Base-by-base conservation (phyloP, 192 early-diverging fungal genomes). In the Rhizophagus prolifer region DNA sequence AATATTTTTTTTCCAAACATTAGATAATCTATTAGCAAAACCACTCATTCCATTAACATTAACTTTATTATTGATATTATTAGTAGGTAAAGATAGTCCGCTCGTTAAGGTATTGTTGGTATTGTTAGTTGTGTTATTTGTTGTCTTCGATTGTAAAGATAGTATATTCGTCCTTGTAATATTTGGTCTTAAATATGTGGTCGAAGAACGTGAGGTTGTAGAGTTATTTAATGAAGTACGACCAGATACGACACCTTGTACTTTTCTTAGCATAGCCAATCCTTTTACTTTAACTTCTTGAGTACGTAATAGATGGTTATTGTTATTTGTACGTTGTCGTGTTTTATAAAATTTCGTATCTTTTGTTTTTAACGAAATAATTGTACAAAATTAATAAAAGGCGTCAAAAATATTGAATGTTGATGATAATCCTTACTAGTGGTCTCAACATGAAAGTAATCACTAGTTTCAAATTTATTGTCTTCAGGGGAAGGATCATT, bases 1-100 rank as follows among this genome's bases (percentile, higher is more conserved):
- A 67, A 67, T 36, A 67, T 67, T 70, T 70, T 70, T 70, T 28
- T 47, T 47, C 68, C 68, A 70, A 12, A 26, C 68, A 25, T 47
- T 70, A 16, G 68, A 47, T n/a, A 70, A 70, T 70, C 26, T 70
- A 30, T 36, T 70, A 26, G 68, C 41, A 28, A 70, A 70, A 21
- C 41, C 23, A 30, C 13, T 50, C 38, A 70, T 70, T 46, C 38
- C 68, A 70, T 47, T 47, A 26, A 38, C 12, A 70, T 47, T 26
- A 70, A 13, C 23, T 23, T 47, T 47, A 28, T 47, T 47, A 62
- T 38, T 38, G 36, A 3, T 62, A 28, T 44, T 12, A 44, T 44
- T 44, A 12, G n/a, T 62, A 14, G n/a, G 25, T 62, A 26, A 28
- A 62, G n/a, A 26, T 28, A 9, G 12, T 26, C 23, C 13, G 14